Evolutionary conservation across 1,139 yeast genomes (phyloP).

Genomic region (Blastobotrys persicus): DNA sequence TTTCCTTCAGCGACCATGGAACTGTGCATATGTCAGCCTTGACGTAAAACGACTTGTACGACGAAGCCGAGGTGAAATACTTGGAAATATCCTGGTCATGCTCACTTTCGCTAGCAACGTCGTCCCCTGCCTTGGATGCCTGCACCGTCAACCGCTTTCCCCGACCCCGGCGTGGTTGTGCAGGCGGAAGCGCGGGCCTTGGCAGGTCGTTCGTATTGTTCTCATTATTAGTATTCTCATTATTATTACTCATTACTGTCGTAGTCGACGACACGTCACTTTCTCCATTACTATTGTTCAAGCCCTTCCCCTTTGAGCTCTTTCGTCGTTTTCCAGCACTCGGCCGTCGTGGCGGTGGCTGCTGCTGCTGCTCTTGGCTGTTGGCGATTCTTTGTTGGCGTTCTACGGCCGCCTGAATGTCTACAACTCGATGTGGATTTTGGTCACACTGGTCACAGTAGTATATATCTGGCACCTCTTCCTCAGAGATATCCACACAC

Average conservation of each 20-base stretch:
- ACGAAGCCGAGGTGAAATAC: slow-evolving; percentile 18
- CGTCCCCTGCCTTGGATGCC: slow-evolving; percentile 15
- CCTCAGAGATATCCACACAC: slow-evolving; percentile 76
- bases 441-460: slow-evolving; percentile 73
- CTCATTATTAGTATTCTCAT: slow-evolving; percentile 1
- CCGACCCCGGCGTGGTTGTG: slow-evolving; percentile 17
- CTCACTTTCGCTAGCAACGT: slow-evolving; percentile 16
- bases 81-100: slow-evolving; percentile 16
- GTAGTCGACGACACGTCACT: slow-evolving; percentile 1
- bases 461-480: slow-evolving; percentile 80
- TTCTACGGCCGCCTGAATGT: slow-evolving; percentile 48
- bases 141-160: slow-evolving; percentile 23
- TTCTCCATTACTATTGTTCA: neutral
- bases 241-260: neutral
- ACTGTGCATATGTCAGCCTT: slow-evolving; percentile 16
- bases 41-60: slow-evolving; percentile 30
- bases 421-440: slow-evolving; percentile 47
- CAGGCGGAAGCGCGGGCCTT: slow-evolving; percentile 21
- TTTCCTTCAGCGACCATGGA: slow-evolving; percentile 15
- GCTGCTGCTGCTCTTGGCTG: slow-evolving; percentile 3
- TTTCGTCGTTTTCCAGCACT: neutral
- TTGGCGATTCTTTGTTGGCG: slow-evolving; percentile 24
- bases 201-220: slow-evolving; percentile 28
- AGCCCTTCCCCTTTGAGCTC: neutral
- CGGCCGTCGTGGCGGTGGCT: slow-evolving; percentile 1